A percentile compares a stretch with the other conserved stretches of the same genome.
phyloP scores from a whole-genome alignment of 2,329 filamentous ascomycete species.

The Claviceps maximensis region DNA sequence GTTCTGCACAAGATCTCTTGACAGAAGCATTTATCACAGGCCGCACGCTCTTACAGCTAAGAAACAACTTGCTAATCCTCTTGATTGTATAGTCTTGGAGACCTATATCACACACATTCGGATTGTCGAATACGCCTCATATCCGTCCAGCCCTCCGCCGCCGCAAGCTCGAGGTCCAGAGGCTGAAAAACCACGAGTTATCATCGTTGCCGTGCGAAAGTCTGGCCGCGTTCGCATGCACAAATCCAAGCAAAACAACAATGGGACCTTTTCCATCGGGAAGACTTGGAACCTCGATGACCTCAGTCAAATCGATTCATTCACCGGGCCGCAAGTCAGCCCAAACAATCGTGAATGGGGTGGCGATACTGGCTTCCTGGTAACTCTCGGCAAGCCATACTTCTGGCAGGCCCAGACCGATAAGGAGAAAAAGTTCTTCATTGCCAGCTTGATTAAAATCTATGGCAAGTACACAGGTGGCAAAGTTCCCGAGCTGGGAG shows the following conservation, averaged over 20 bases:
- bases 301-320: slow-evolving; percentile 71
- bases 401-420: slow-evolving; percentile 90
- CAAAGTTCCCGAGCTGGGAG: slow-evolving; percentile 61
- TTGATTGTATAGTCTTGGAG: slow-evolving; percentile 37
- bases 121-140: slow-evolving; percentile 72
- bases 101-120: slow-evolving; percentile 97
- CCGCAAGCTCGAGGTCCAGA: slow-evolving; percentile 56
- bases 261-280: slow-evolving; percentile 90
- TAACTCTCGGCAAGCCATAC: slow-evolving; percentile 86
- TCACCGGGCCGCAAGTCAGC: slow-evolving; percentile 45
- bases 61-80: slow-evolving; percentile 6
- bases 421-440: slow-evolving; percentile 98
- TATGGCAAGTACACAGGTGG: slow-evolving; percentile 93
- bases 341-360: slow-evolving; percentile 61
- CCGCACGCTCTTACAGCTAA: not conserved
- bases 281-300: slow-evolving; percentile 98
- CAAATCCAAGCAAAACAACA: slow-evolving; percentile 90
- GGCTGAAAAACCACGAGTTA: slow-evolving; percentile 77
- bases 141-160: slow-evolving; percentile 74
- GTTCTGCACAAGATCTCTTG: no score
- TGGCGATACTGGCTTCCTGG: slow-evolving; percentile 68
- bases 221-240: slow-evolving; percentile 90
- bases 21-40: not conserved
- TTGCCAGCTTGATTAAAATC: slow-evolving; percentile 90
- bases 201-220: slow-evolving; percentile 85